Conservation (phyloP, 2,329 filamentous ascomycete genomes). For the Lithohypha guttulata region DNA sequence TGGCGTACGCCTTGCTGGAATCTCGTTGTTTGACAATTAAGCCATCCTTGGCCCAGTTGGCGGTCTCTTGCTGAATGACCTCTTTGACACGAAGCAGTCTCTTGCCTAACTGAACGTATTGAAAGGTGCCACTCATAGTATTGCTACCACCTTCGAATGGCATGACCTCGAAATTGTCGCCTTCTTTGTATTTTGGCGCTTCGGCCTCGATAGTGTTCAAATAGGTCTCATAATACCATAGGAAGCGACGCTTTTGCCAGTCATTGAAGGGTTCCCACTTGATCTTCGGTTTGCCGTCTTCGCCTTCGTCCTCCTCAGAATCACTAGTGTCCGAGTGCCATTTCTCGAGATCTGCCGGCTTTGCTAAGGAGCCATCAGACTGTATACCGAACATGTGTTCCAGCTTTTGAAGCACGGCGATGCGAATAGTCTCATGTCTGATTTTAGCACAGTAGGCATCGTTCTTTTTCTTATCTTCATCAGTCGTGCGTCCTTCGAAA, state of each 20-base stretch:
- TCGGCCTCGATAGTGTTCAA: slow-evolving; percentile 58
- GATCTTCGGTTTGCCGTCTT: slow-evolving; percentile 38
- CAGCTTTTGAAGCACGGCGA: slow-evolving; percentile 75
- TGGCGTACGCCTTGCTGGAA: slow-evolving; percentile 64
- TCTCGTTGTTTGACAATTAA: slow-evolving; percentile 52
- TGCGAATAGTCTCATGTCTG: slow-evolving; percentile 75
- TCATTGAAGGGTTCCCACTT: slow-evolving; percentile 82
- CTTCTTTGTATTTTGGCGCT: slow-evolving; percentile 50
- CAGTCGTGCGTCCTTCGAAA: slow-evolving; percentile 63
- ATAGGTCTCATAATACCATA: slow-evolving; percentile 95
- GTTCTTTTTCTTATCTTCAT: slow-evolving; percentile 61
- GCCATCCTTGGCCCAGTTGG: slow-evolving; percentile 62
- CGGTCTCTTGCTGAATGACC: slow-evolving; percentile 60
- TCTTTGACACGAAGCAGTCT: slow-evolving; percentile 60
- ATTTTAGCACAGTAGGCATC: slow-evolving; percentile 78
- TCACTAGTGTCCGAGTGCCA: slow-evolving; percentile 33
- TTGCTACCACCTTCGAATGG: slow-evolving; percentile 74
- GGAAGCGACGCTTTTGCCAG: slow-evolving; percentile 76
- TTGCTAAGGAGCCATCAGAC: slow-evolving; percentile 36
- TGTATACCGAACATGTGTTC: slow-evolving; percentile 66
- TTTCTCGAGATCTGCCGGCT: slow-evolving; percentile 27
- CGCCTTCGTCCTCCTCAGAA: slow-evolving; percentile 38
- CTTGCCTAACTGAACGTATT: slow-evolving; percentile 62
- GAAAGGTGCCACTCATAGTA: slow-evolving; percentile 74
- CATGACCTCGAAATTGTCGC: slow-evolving; percentile 62